These are phyloP conservation scores for Cladosporium sp. DNA, from an alignment of 2,329 filamentous ascomycete genomes.

Conservation along the genomic window DNA sequence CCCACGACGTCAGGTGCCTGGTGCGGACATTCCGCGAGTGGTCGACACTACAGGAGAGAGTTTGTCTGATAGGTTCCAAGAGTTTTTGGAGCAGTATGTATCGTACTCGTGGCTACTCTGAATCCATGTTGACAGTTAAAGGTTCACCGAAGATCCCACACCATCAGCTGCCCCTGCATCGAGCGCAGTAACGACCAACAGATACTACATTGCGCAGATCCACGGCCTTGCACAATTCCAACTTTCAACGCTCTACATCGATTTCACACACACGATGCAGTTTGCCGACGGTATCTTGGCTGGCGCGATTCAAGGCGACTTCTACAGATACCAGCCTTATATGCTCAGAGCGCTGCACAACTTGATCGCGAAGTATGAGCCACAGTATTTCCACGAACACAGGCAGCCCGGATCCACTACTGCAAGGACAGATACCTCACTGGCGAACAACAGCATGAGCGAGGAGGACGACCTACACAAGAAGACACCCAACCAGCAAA, in stretches of 20 bases:
- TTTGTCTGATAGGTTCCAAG: conserved; percentile 72
- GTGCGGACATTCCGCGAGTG: conserved; percentile 63
- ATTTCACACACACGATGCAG: conserved; percentile 76
- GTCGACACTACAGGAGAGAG: conserved; percentile 72
- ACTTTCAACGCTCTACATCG: conserved; percentile 82
- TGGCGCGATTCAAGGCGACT: conserved; percentile 80
- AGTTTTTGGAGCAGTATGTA: conserved; percentile 70
- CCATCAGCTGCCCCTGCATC: conserved; percentile 62
- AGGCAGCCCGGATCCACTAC: conserved; percentile 74
- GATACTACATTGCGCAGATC: conserved; percentile 82
- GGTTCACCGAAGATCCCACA: conserved; percentile 65
- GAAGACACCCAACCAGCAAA: conserved; percentile 87
- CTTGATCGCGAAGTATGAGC: conserved; percentile 90
- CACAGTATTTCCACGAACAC: conserved; percentile 89
- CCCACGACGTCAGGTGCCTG: conserved; percentile 43
- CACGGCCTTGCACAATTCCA: conserved; percentile 69
- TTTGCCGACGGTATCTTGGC: conserved; percentile 77
- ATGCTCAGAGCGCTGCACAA: conserved; percentile 85
- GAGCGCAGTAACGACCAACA: conserved; percentile 69
- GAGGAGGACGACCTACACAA: conserved; percentile 56
- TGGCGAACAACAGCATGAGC: conserved; percentile 56
- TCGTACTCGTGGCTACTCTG: background rate
- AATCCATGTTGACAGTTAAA: conserved; percentile 17
- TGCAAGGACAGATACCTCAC: conserved; percentile 59
- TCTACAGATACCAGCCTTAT: conserved; percentile 93